Conservation (phyloP, 2,329 filamentous ascomycete genomes). For the Paecilomyces fulvus region DNA sequence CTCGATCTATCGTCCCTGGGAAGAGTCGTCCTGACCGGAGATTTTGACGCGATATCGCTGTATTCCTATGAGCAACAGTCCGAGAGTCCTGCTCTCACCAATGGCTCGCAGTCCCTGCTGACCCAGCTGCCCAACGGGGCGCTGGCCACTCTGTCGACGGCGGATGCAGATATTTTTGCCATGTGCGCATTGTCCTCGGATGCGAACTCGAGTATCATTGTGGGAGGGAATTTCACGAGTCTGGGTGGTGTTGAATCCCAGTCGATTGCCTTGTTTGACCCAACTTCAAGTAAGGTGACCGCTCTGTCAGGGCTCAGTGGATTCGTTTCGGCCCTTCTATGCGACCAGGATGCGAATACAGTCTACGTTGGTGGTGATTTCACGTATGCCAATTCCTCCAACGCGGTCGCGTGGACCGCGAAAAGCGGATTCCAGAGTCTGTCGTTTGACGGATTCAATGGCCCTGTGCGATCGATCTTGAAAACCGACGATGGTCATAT, state of each 20-base stretch:
- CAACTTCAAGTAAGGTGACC: slow-evolving; percentile 59
- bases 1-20: slow-evolving; percentile 72
- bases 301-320: slow-evolving; percentile 75
- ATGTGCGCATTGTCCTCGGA: slow-evolving; percentile 78
- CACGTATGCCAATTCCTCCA: slow-evolving; percentile 68
- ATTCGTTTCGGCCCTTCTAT: slow-evolving; percentile 71
- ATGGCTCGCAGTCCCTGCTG: slow-evolving; percentile 75
- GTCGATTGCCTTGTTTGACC: slow-evolving; percentile 74
- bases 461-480: slow-evolving; percentile 76
- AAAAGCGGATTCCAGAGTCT: slow-evolving; percentile 66
- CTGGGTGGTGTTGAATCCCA: slow-evolving; percentile 66
- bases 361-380: slow-evolving; percentile 91
- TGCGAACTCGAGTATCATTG: slow-evolving; percentile 61
- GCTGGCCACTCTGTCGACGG: slow-evolving; percentile 63
- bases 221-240: slow-evolving; percentile 94
- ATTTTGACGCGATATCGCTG: slow-evolving; percentile 85
- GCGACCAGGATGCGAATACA: slow-evolving; percentile 66
- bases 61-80: slow-evolving; percentile 79
- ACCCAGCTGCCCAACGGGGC: slow-evolving; percentile 77
- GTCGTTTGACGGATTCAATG: slow-evolving; percentile 91
- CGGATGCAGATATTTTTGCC: slow-evolving; percentile 75
- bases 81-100: slow-evolving; percentile 50
- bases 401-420: slow-evolving; percentile 74
- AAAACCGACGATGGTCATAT: slow-evolving; percentile 75
- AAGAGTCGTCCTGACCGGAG: slow-evolving; percentile 73